These are phyloP conservation scores for Phytophthora capsici DNA, from an alignment of 352 stramenopile genomes.

Conservation along the genomic window DNA sequence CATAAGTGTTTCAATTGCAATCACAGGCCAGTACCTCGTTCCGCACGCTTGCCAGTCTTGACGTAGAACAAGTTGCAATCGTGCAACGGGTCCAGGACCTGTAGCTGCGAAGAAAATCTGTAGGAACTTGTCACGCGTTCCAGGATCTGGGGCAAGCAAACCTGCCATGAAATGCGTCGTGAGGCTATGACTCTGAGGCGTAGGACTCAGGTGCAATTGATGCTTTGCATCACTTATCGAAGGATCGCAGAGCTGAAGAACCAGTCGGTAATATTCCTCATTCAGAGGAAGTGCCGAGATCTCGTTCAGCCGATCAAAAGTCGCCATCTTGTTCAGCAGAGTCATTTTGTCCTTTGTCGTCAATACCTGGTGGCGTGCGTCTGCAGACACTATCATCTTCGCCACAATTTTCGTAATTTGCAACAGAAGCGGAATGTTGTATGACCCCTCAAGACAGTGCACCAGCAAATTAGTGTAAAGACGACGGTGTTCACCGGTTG, in stretches of 20 bases:
- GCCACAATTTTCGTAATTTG: constrained; percentile 85
- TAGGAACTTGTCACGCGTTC: constrained; percentile 77
- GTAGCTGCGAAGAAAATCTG: constrained; percentile 62
- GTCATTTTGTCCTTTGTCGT: constrained; percentile 90
- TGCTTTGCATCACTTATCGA: constrained; percentile 61
- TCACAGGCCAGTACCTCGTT: constrained; percentile 83
- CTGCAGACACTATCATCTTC: constrained; percentile 60
- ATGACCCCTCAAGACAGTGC: constrained; percentile 86
- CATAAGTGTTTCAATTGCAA: constrained; percentile 80
- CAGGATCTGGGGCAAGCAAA: constrained; percentile 73
- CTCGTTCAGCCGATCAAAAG: constrained; percentile 87
- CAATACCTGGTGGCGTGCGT: constrained; percentile 66
- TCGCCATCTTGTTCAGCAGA: constrained; percentile 86
- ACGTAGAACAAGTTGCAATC: constrained; percentile 74
- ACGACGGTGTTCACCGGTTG: constrained; percentile 69
- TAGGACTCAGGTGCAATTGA: constrained; percentile 72
- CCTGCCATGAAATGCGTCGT: constrained; percentile 84
- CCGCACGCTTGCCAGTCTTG: constrained; percentile 90
- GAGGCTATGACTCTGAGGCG: constrained; percentile 65
- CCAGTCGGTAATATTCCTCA: constrained; percentile 80
- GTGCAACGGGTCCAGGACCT: constrained; percentile 47
- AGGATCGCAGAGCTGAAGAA: constrained; percentile 79
- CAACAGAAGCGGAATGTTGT: constrained; percentile 83
- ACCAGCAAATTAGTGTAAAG: constrained; percentile 87
- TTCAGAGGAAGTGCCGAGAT: constrained; percentile 83